Conservation (phyloP, 2,329 filamentous ascomycete genomes). For the Neoscytalidium dimidiatum region DNA sequence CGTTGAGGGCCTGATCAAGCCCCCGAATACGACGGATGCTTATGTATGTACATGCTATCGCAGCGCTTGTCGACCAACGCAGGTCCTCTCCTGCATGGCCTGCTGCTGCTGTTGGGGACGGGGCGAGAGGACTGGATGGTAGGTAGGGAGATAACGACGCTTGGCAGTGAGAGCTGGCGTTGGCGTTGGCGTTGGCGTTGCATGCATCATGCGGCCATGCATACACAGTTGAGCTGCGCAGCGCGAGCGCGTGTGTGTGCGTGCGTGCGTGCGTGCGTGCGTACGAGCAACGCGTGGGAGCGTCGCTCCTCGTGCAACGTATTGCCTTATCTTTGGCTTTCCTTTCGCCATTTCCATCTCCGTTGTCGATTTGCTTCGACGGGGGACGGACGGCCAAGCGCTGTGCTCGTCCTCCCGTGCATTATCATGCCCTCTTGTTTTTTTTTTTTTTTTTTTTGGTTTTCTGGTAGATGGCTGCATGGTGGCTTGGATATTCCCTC, state of each 20-base stretch:
- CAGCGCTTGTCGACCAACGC: too few species aligned
- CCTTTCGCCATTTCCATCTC: too few species aligned
- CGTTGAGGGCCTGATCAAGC: too few species aligned
- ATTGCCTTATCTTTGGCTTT: background rate
- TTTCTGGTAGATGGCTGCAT: background rate
- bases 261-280: background rate
- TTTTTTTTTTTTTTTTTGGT: background rate
- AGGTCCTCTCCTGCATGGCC: background rate
- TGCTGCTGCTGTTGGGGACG: background rate
- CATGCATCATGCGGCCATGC: background rate
- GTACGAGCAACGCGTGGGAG: background rate
- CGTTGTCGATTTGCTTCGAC: too few species aligned
- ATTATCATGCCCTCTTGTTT: background rate
- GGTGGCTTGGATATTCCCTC: background rate
- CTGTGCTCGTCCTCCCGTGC: too few species aligned
- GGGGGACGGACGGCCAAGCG: background rate
- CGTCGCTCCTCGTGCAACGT: background rate
- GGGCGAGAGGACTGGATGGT: background rate
- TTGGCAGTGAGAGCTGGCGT: background rate
- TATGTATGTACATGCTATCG: too few species aligned
- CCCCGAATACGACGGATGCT: too few species aligned
- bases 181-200: too few species aligned
- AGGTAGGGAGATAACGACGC: background rate
- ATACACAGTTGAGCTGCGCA: background rate
- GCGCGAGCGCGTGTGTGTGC: too few species aligned